Base-by-base conservation (phyloP, 768 basidiomycete genomes). In the Mycena galericulata region DNA sequence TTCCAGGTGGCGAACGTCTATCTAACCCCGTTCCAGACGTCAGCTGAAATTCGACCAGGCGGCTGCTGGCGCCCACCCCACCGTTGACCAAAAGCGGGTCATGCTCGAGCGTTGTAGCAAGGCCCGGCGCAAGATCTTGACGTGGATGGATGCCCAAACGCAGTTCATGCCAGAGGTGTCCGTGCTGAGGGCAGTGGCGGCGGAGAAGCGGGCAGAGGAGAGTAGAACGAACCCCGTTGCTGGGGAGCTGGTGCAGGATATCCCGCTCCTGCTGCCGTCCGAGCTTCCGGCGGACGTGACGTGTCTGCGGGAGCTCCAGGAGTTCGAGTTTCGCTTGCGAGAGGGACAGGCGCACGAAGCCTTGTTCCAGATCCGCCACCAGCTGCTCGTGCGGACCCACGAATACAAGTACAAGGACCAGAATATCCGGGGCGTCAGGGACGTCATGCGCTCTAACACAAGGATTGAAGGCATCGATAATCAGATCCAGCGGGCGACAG, bases 41-140 rank as follows among this genome's bases (percentile, higher is more conserved):
- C 29, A 46, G 15, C 24, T 63, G 11, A 46, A 18, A 9, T 63
- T 45, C 22, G 62, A 63, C 53, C 62, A 63, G 45, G 50, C 53
- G n/a, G 27, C 40, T 4, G 30, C 47, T 6, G 62, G 62, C 7
- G 11, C 11, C 5, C 62, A 63, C 18, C 62, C 62, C 1, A 63
- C 62, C 0, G 3, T 63, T 18, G 18, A 9, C 2, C 62, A 63
- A 24, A 63, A 55, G 22, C 51, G 51, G 22, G 30, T 36, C 10
- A 63, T 63, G 62, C 62, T 63, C 22, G 62, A 63, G 26, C 62
- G 62, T 8, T 54, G 50, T 30, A 55, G 62, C 62, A 63, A 63
- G 43, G 17, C n/a, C 2, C 62, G 53, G 0, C 62, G 51, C 18
- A 63, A 63, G 53, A 30, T 63, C 22, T 20, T 63, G 32, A 2